Conservation (phyloP, 345 rosid genomes). For the Arabidopsis suecica region DNA sequence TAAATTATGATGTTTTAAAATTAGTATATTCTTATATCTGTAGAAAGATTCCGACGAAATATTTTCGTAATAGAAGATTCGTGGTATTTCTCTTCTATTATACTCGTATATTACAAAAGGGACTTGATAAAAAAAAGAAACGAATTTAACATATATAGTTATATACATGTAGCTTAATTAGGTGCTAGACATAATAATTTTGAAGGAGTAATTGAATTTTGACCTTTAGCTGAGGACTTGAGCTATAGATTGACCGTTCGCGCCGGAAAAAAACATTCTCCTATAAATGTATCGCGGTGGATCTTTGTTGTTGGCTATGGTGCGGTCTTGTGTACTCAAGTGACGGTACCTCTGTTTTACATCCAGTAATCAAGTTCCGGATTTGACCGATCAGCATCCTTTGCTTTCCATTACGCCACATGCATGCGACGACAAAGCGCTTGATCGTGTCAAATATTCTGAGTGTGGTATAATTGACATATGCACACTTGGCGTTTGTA, state of each 20-base stretch:
- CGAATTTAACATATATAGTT: not conserved
- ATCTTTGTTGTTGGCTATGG: conserved; percentile 23
- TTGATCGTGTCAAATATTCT: conserved; percentile 25
- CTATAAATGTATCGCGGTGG: not conserved
- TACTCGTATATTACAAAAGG: conserved; percentile 5
- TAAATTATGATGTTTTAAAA: conserved; percentile 10
- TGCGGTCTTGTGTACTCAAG: conserved; percentile 19
- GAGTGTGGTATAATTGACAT: conserved; percentile 30
- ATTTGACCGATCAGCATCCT: not conserved
- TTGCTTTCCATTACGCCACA: conserved; percentile 1
- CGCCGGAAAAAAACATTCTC: conserved; percentile 4
- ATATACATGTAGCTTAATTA: not conserved
- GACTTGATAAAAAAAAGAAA: conserved; percentile 1
- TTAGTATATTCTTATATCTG: conserved; percentile 14
- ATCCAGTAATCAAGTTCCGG: conserved; percentile 1
- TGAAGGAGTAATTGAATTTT: not conserved
- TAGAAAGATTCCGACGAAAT: conserved; percentile 2
- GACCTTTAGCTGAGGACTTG: conserved; percentile 16
- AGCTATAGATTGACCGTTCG: not conserved
- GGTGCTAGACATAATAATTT: not conserved
- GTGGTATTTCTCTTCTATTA: conserved; percentile 8
- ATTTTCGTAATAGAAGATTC: not conserved
- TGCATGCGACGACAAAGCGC: conserved; percentile 11
- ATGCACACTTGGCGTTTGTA: conserved; percentile 20
- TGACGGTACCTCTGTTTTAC: not conserved